Conservation (phyloP, 2,329 filamentous ascomycete genomes). For the Penicillium sp. region DNA sequence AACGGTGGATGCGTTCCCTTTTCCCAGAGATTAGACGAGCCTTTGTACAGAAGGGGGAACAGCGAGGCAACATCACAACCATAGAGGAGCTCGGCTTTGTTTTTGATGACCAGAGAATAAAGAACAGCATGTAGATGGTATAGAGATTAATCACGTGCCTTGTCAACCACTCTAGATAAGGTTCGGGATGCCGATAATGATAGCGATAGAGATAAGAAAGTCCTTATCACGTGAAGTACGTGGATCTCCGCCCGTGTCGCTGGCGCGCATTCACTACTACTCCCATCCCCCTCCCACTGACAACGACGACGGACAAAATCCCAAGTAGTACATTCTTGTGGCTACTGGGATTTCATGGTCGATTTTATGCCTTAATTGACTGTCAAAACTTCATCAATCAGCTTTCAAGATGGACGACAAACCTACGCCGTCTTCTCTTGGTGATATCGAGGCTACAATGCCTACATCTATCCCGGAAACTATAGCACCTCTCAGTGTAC, state of each 20-base stretch:
- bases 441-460: slow-evolving; percentile 43
- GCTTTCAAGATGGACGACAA: slow-evolving; percentile 24
- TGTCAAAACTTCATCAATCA: background rate
- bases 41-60: slow-evolving; percentile 68
- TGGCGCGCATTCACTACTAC: slow-evolving; percentile 5
- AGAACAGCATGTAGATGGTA: background rate
- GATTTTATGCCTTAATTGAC: background rate
- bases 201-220: slow-evolving; percentile 23
- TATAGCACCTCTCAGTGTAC: slow-evolving; percentile 41
- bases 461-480: slow-evolving; percentile 35
- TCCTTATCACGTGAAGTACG: slow-evolving; percentile 38
- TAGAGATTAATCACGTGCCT: background rate
- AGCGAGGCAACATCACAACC: slow-evolving; percentile 59
- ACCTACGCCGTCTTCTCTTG: slow-evolving; percentile 47
- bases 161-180: background rate
- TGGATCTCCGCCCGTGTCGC: slow-evolving; percentile 13
- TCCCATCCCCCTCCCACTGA: slow-evolving; percentile 2
- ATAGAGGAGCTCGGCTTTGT: slow-evolving; percentile 74
- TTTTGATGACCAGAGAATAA: slow-evolving; percentile 50
- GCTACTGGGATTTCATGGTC: background rate
- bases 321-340: background rate
- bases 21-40: slow-evolving; percentile 71
- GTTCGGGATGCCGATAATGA: background rate
- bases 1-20: slow-evolving; percentile 71
- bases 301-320: background rate